phyloP scores from a whole-genome alignment of 208 protist species.

The Trypanosoma avium region DNA sequence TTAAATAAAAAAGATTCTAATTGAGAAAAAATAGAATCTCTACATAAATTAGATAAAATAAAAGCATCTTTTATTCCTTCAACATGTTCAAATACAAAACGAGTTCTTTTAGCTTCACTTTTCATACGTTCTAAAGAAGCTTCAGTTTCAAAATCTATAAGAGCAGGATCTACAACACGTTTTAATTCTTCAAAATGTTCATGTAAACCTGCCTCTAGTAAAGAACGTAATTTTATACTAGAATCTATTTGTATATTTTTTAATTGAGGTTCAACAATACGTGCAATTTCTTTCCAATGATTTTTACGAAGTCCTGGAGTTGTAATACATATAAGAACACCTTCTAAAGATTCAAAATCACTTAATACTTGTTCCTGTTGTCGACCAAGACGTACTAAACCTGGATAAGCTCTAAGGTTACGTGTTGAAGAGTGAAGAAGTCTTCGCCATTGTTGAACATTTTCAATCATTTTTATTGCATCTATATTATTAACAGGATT shows the following conservation, averaged over 20 bases:
- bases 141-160: constrained; percentile 78
- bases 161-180: constrained; percentile 63
- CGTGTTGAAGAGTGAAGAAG: constrained; percentile 74
- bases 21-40: constrained; percentile 28
- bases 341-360: constrained; percentile 74
- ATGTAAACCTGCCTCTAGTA: constrained; percentile 70
- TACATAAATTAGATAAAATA: constrained; percentile 31
- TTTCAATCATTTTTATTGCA: constrained; percentile 62
- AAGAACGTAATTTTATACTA: constrained; percentile 49
- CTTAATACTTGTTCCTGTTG: constrained; percentile 79
- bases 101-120: constrained; percentile 75
- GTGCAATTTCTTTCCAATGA: constrained; percentile 88
- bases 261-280: constrained; percentile 47
- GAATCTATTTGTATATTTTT: constrained; percentile 56
- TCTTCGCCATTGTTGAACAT: constrained; percentile 72
- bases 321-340: constrained; percentile 69
- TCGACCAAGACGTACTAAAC: constrained; percentile 69
- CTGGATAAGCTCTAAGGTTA: constrained; percentile 61
- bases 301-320: constrained; percentile 78
- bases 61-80: constrained; percentile 20
- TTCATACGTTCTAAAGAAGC: constrained; percentile 82
- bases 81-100: constrained; percentile 49
- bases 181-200: constrained; percentile 53
- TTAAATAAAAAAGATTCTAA: constrained; percentile 60
- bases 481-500: constrained; percentile 56